Base-by-base conservation (phyloP, 164 flowering plant species). In the Vitis rupestris region DNA sequence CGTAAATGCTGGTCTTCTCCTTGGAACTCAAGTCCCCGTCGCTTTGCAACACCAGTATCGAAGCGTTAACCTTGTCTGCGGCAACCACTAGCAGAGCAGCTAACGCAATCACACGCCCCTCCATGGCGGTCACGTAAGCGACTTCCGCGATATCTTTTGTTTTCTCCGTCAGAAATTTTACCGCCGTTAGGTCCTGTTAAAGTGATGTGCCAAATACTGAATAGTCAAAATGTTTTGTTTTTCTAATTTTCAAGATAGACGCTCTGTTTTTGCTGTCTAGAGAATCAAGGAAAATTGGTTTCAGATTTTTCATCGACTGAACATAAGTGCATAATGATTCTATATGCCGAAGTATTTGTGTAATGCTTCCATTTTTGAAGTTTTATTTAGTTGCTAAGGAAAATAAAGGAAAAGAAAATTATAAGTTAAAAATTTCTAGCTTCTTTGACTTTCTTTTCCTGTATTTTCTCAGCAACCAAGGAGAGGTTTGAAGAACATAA, bases 1-100 rank as follows among this genome's bases (percentile, higher is more conserved):
- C 86, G 49, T 82, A 87, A 9, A 87, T 68, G 10, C 81, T 82
- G 10, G 67, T 70, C 61, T 72, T 76, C 74, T 78, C 74, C 37
- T 63, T 78, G 7, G 69, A 50, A 9, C 58, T 72, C 60, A 57
- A 53, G 12, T 66, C 79, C 4, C 56, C 71, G 14, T 75, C 76
- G 15, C 51, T 63, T 16, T 67, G 77, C 47, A 65, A 17, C 37
- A 57, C 78, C 72, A 76, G 12, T 11, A 70, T 66, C 7, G 81
- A 52, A 14, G 70, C 68, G 4, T 65, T 77, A 8, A 85, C 73
- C 71, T 65, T 80, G 62, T 79, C 86, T 4, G 79, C 76, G 8
- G 78, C 85, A 8, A 87, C 84, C 58, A 84, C 58, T 0, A 87
- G 80, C 51, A 87, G 72, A 16, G 80, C 81, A 5, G 85, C 84